Percentiles rank a stretch among this genome's conserved stretches.
These are phyloP conservation scores for Apophysomyces trapeziformis DNA, from an alignment of 371 early-diverging fungal species.

Conservation along the genomic window DNA sequence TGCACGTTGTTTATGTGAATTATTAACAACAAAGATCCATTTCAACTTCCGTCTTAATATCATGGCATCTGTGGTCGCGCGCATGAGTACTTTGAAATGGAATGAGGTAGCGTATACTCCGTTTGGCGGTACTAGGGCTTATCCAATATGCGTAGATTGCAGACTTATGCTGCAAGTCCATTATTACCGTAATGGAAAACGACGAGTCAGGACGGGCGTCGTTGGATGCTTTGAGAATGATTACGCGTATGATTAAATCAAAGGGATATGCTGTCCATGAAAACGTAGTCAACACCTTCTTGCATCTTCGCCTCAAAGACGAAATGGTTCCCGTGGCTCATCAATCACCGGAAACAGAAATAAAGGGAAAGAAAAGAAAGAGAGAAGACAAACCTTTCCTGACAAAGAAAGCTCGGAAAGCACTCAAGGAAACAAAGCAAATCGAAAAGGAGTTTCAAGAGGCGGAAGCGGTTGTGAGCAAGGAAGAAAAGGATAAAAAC, in stretches of 20 bases:
- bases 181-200: conserved; percentile 75
- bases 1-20: conserved; percentile 74
- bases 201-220: conserved; percentile 88
- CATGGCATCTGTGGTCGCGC: conserved; percentile 77
- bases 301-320: conserved; percentile 79
- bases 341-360: conserved; percentile 44
- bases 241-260: conserved; percentile 83
- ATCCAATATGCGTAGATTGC: conserved; percentile 47
- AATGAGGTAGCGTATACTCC: conserved; percentile 42
- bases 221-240: conserved; percentile 83
- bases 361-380: conserved; percentile 48
- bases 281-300: conserved; percentile 72
- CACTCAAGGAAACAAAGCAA: conserved; percentile 72
- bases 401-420: conserved; percentile 76
- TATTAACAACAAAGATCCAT: conserved; percentile 81
- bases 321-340: conserved; percentile 62
- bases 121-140: background rate
- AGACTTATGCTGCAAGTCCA: conserved; percentile 74
- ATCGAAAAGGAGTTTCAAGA: conserved; percentile 82
- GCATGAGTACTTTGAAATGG: conserved; percentile 65
- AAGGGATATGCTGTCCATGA: conserved; percentile 76
- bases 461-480: conserved; percentile 80
- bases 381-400: conserved; percentile 69
- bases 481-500: conserved; percentile 71
- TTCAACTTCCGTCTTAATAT: conserved; percentile 93